phyloP scores from a whole-genome alignment of 345 rosid genomes.

The Sapria himalayana region DNA sequence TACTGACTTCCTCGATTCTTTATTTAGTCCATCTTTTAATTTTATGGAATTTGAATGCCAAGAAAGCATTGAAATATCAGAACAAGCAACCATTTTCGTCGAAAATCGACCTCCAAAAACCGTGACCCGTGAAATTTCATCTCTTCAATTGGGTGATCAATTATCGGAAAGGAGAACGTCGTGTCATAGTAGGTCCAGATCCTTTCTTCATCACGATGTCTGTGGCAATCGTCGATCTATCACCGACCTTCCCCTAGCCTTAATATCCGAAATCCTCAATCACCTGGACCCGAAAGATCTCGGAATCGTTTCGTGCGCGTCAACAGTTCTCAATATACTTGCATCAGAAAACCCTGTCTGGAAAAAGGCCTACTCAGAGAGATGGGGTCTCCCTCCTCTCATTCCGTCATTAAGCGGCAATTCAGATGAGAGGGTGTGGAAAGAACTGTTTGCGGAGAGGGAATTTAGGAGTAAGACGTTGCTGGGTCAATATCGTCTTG shows the following conservation, averaged over 20 bases:
- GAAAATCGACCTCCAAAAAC: no score
- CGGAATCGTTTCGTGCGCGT: conserved; percentile 73
- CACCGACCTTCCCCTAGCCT: conserved; percentile 62
- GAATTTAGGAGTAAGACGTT: conserved; percentile 65
- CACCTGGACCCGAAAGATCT: conserved; percentile 71
- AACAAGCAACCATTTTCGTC: no score
- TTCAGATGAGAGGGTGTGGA: conserved; percentile 58
- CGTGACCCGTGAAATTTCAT: no score
- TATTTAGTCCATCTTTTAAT: conserved; percentile 2
- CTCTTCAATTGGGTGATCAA: no score
- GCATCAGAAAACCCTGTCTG: conserved; percentile 72
- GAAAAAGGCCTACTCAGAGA: conserved; percentile 65
- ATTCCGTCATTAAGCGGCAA: conserved; percentile 10
- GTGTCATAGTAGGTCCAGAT: conserved; percentile 11
- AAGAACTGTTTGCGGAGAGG: conserved; percentile 72
- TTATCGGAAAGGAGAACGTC: conserved; percentile 17
- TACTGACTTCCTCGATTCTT: no score
- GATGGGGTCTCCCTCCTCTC: conserved; percentile 58
- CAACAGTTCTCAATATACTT: conserved; percentile 36
- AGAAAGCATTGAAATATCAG: conserved; percentile 17
- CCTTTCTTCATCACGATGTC: conserved; percentile 18
- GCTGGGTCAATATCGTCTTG: conserved; percentile 45
- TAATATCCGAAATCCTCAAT: conserved; percentile 58
- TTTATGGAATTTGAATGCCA: conserved; percentile 90
- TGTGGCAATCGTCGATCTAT: conserved; percentile 18